phyloP scores from a whole-genome alignment of 345 rosid species.

The Psidium friedrichsthalianum region DNA sequence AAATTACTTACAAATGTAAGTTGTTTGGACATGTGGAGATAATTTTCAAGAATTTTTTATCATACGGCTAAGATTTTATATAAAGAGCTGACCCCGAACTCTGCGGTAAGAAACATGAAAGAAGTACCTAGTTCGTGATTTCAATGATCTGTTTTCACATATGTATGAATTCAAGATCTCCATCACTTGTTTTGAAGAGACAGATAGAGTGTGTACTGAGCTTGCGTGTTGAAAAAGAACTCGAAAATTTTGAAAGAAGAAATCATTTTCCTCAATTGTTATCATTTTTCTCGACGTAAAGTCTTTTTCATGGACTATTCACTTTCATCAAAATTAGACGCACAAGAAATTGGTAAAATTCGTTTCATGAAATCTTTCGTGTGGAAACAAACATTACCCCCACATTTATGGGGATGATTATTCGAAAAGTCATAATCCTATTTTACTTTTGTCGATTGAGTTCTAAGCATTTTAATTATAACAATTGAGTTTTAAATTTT shows the following conservation, averaged over 20 bases:
- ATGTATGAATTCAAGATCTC: neutral
- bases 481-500: no score
- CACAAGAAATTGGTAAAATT: neutral
- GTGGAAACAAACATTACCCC: neutral
- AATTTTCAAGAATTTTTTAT: neutral
- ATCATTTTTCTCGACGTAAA: neutral
- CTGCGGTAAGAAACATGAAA: neutral
- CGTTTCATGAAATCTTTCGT: neutral
- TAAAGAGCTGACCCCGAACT: rapidly evolving
- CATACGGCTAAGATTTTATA: neutral
- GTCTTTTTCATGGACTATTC: neutral
- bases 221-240: neutral
- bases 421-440: no score
- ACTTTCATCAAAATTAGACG: neutral
- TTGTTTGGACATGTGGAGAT: neutral
- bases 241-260: neutral
- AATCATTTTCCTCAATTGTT: neutral
- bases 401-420: no score
- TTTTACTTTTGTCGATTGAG: no score
- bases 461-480: no score
- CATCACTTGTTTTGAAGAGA: neutral
- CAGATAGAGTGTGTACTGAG: neutral
- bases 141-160: neutral
- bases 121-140: neutral
- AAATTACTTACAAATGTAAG: neutral